These are phyloP conservation scores for Asterella californica DNA, from an alignment of 225 moss, liverwort and hornwort species.

Conservation along the genomic window DNA sequence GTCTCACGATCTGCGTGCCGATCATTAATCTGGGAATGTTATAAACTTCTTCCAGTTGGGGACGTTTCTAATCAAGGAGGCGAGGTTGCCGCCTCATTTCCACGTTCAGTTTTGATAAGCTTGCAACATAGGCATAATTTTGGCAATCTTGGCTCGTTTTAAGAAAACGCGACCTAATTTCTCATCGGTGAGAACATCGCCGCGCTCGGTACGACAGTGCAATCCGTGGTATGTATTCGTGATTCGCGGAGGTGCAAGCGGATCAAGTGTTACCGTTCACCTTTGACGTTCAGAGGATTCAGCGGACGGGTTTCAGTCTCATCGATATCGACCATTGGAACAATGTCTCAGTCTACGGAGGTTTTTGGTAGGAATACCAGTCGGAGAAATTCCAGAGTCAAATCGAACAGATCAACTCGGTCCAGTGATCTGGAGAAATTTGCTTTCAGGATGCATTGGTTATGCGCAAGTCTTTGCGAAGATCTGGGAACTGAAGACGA, in stretches of 20 bases:
- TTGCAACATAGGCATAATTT: background rate
- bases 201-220: background rate
- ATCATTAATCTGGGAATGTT: too few species aligned
- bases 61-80: too few species aligned
- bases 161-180: background rate
- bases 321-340: background rate
- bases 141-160: background rate
- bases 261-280: too few species aligned
- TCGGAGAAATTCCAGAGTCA: background rate
- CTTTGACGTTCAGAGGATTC: background rate
- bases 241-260: background rate
- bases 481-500: background rate
- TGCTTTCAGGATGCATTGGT: constrained; percentile 13
- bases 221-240: background rate
- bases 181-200: too few species aligned
- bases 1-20: background rate
- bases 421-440: constrained; percentile 11
- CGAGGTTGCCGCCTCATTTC: background rate
- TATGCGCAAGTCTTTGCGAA: constrained; percentile 11
- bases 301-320: background rate
- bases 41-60: too few species aligned
- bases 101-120: background rate
- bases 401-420: background rate
- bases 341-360: background rate
- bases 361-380: too few species aligned